Percentiles rank a stretch among this genome's conserved stretches.
These are phyloP conservation scores for Alternaria conjuncta DNA, from an alignment of 2,329 filamentous ascomycete genomes.

Conservation along the genomic window DNA sequence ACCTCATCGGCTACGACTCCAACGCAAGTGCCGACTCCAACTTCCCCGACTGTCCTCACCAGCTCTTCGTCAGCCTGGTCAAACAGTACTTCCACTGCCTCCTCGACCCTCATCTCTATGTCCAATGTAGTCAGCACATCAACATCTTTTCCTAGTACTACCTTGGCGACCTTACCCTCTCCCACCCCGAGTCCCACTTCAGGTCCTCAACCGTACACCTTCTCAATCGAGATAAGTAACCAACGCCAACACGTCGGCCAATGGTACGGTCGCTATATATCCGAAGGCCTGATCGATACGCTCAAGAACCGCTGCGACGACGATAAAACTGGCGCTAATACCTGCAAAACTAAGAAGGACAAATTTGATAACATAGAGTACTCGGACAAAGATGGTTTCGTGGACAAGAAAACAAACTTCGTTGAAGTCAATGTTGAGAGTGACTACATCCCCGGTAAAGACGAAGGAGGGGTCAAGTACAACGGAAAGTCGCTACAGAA, in stretches of 20 bases:
- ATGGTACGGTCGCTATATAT: conserved; percentile 3
- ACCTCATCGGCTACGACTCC: background rate
- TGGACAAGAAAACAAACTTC: background rate
- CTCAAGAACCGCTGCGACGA: background rate
- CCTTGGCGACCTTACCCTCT: background rate
- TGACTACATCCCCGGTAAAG: background rate
- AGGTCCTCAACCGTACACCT: background rate
- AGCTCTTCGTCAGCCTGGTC: background rate
- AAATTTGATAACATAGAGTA: background rate
- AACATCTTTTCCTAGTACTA: background rate
- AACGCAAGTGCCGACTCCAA: background rate
- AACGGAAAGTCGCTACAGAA: background rate
- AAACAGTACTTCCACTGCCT: background rate
- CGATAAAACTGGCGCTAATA: background rate
- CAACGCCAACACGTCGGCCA: conserved; percentile 5
- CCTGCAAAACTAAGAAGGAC: background rate
- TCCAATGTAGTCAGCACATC: background rate
- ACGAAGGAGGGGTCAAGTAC: background rate
- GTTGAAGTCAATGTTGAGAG: background rate
- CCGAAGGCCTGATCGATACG: background rate
- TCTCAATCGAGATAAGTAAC: conserved; percentile 7
- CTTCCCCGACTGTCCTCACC: background rate
- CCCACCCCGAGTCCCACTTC: background rate
- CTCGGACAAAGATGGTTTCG: background rate
- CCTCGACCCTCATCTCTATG: background rate